Base-by-base conservation (phyloP, 164 flowering plant species). In the Kalanchoe fedtschenkoi region DNA sequence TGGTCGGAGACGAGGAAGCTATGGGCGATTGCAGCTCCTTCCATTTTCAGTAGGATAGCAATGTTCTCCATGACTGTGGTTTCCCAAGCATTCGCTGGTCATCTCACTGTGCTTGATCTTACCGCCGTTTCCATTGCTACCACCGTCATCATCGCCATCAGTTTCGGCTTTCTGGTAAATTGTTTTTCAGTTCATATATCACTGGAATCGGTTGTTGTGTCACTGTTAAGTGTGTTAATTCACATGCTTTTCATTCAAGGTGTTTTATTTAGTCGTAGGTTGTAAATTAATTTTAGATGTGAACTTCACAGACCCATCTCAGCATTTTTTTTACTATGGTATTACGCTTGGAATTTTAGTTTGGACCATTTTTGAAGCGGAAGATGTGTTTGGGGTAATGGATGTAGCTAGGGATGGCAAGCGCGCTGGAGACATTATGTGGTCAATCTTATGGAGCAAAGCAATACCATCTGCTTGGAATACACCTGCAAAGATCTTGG, bases 401-500 rank as follows among this genome's bases (percentile, higher is more conserved):
- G 33, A 33, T 22, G 17, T 62, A 81, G 86, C 47, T 82, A n/a
- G 86, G 86, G 0, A 80, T 82, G 86, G 80, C 80, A 1, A 82
- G 86, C 61, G 83, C 83, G 6, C 63, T 80, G 4, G 86, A 80
- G 53, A 82, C 83, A 1, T 66, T 82, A 2, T 78, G 86, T 29
- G 83, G 86, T 34, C 86, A 82, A 66, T 83, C 86, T 4, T 80
- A 29, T 41, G 86, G 86, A 6, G 83, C 82, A 1, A 74, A 72
- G 38, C 70, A 72, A 58, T 67, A 74, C 66, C 67, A 74, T 63
- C 78, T 82, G 83, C 33, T 82, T 46, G 86, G 86, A 4, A 63
- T 80, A 22, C 78, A 82, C 61, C 13, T 82, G 73, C 87, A 82
- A 54, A 66, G 84, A 0, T 78, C 82, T 1, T 80, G 76, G 78